Evolutionary conservation across 345 rosid genomes (phyloP), one percentile per base, ranked within the genome.

Genomic region (Melaleuca alternifolia): DNA sequence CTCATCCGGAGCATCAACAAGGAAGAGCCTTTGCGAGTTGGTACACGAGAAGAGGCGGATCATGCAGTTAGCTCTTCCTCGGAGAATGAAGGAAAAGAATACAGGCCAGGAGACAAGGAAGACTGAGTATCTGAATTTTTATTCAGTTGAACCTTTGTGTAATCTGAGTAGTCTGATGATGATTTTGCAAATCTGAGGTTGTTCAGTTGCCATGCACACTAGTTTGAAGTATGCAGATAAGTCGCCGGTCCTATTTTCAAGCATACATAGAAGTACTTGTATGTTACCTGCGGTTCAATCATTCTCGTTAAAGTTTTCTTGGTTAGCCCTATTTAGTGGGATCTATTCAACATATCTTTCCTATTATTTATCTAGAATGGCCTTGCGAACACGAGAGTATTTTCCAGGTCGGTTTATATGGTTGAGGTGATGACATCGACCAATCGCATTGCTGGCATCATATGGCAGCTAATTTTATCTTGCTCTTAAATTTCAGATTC

Each of bases 71-170:
- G 90, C 90, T 87, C 94, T 79, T 89, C 79, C 75, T 65, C 85
- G 37, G 84, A 88, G 87, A 89, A 87, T 86, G 93, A 91, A 88
- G 89, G 87, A 23, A 83, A 87, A 14, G 93, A 91, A 54, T 91
- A 90, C 82, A 88, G 50, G 89, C 86, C 91, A 8, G 92, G 91
- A 54, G 88, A 94, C 88, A 96, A 95, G 90, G 95, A 96, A 90
- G 99, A 96, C 83, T 96, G 76, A 57, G 75, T 33, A 83, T 26
- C 37, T 50, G 84, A 86, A 20, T 71, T 71, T 33, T 18, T 46
- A 71, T 46, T 71, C 1, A 7, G 41, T 41, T 41, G 79, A 33
- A 37, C 48, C 37, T 71, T 37, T 33, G 48, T 24, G 79, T 71
- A 71, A 33, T 71, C 79, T 71, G 48, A 41, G 48, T 37, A 71